Conservation (phyloP, 2,329 filamentous ascomycete genomes). For the Penicillium capsulatum region DNA sequence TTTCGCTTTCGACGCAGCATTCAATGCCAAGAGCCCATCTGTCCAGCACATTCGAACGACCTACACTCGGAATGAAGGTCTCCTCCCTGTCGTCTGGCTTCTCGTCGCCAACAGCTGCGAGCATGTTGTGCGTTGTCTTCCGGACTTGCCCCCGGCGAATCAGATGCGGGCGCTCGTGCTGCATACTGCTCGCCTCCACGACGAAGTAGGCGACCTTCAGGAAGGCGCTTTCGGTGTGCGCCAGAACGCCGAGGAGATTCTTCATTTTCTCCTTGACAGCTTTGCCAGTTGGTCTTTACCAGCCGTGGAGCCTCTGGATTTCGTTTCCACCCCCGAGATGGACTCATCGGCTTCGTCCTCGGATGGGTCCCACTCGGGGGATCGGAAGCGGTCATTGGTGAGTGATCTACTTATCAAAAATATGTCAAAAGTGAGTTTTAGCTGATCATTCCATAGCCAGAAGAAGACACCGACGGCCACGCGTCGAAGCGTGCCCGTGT, state of each 20-base stretch:
- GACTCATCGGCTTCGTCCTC: conserved; percentile 19
- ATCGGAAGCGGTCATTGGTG: conserved; percentile 33
- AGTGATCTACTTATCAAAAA: conserved; percentile 10
- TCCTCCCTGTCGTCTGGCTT: conserved; percentile 44
- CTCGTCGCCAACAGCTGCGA: conserved; percentile 46
- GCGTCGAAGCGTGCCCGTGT: conserved; percentile 39
- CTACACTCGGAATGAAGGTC: conserved; percentile 30
- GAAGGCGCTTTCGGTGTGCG: conserved; percentile 39
- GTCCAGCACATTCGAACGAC: conserved; percentile 39
- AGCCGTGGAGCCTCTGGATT: conserved; percentile 35
- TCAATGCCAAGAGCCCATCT: conserved; percentile 38
- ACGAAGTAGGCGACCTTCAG: conserved; percentile 40
- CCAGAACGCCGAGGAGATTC: conserved; percentile 40
- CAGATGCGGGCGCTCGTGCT: conserved; percentile 34
- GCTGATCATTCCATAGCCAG: conserved; percentile 25
- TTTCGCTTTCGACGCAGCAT: conserved; percentile 43
- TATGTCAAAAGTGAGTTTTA: not conserved
- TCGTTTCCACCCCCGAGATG: conserved; percentile 29
- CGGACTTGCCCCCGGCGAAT: conserved; percentile 32
- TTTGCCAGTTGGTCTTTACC: conserved; percentile 39
- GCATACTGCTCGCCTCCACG: conserved; percentile 30
- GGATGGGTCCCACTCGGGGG: conserved; percentile 13
- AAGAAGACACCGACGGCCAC: conserved; percentile 28
- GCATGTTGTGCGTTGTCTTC: conserved; percentile 44
- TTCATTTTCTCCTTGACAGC: conserved; percentile 35